Evolutionary conservation across 495 filamentous ascomycete species (phyloP).

Genomic region (Cryomyces minteri): DNA sequence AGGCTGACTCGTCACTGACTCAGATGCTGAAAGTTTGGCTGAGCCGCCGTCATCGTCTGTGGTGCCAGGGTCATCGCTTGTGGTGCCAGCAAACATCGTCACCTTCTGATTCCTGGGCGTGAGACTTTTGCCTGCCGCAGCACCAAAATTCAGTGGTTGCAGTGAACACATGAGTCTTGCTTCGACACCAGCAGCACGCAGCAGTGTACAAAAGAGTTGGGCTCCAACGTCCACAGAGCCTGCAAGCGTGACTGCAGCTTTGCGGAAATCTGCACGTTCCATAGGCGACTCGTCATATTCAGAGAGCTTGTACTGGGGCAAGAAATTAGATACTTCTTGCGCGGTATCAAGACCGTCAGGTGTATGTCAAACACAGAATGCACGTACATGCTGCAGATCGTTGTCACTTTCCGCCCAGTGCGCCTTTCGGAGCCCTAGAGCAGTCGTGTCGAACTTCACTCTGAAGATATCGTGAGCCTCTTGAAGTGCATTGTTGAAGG

Average conservation of each 20-base stretch:
- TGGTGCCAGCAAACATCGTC: slow-evolving; percentile 21
- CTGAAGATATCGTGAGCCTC: slow-evolving; percentile 49
- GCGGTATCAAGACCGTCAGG: not conserved
- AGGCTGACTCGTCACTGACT: not conserved
- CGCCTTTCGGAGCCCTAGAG: slow-evolving; percentile 47
- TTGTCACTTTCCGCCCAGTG: slow-evolving; percentile 48
- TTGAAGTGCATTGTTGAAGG: slow-evolving; percentile 60
- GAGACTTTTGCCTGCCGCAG: slow-evolving; percentile 32
- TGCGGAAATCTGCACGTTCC: slow-evolving; percentile 50
- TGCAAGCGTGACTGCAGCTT: slow-evolving; percentile 40
- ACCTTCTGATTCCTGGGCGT: slow-evolving; percentile 21
- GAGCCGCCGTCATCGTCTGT: slow-evolving; percentile 3
- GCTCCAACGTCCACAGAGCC: slow-evolving; percentile 82
- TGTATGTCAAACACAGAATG: not conserved
- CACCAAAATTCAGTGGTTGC: slow-evolving; percentile 58
- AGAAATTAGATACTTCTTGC: not conserved
- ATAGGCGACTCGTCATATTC: slow-evolving; percentile 30
- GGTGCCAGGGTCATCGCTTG: slow-evolving; percentile 1
- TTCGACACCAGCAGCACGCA: slow-evolving; percentile 60
- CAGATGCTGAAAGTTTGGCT: not conserved
- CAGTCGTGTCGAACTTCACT: slow-evolving; percentile 46
- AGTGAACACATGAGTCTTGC: slow-evolving; percentile 87
- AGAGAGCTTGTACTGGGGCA: slow-evolving; percentile 28
- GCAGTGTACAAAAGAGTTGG: slow-evolving; percentile 73
- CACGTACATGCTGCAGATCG: not conserved